Evolutionary conservation across 177 flowering plant genomes (phyloP), one percentile per base, ranked within the genome.

Genomic region (Vitis hybrid): DNA sequence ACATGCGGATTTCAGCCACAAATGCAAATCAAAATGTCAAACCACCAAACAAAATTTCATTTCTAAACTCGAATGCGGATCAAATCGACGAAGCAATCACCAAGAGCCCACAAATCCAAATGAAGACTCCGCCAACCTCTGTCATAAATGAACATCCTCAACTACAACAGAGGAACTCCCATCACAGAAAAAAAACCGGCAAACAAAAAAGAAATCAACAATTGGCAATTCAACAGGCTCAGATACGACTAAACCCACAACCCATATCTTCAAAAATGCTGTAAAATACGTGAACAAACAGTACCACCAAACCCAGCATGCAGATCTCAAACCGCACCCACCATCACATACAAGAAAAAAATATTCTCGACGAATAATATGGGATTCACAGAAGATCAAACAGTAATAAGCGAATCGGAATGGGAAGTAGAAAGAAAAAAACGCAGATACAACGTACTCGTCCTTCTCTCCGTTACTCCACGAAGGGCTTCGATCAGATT

Each of bases 401-500:
- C 69, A 45, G 55, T 22, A 39, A 20, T 4, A 59, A 55, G 14
- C 51, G 29, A 39, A 15, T 26, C 20, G 45, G 52, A 9, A 45
- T 2, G 50, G 48, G 51, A 62, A 70, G 49, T 8, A 52, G 66
- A 62, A 65, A 19, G 11, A 59, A 65, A 3, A 33, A n/a, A 67
- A 57, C 31, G 26, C 50, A 4, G 66, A 29, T 11, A 31, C 65
- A 62, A 77, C 87, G 49, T 80, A 90, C 96, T 87, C 91, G 71
- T 81, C 80, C 16, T 79, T 76, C 9, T 86, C 85, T 6, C 71
- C 89, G 39, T 66, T 72, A 51, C 85, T 79, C 2, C 85, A 76
- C 57, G 85, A 82, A 72, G 70, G 75, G 81, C 84, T 86, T 70
- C 80, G 83, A 68, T 83, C 88, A 48, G 87, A 86, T 74, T 87